Evolutionary conservation across 129 eudicot species (phyloP).

Genomic region (Saussurea involucrata): DNA sequence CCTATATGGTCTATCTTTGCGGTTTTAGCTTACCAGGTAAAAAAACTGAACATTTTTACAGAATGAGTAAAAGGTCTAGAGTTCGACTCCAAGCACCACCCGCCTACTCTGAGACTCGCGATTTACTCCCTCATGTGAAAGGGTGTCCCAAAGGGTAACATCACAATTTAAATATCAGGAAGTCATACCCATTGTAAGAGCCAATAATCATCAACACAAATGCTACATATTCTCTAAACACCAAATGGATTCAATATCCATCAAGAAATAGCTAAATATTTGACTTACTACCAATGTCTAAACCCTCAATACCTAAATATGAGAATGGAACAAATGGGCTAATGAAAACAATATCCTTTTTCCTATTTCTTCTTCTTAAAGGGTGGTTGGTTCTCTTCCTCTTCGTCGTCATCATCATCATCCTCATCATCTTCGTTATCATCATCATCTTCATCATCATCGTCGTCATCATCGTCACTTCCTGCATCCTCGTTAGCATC

Average conservation of each 20-base stretch:
- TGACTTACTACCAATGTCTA: not conserved
- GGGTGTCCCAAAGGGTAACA: too few relatives aligned
- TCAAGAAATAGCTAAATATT: not conserved
- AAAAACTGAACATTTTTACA: too few relatives aligned
- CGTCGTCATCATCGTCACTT: not conserved
- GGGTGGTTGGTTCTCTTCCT: not conserved
- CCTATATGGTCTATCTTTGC: too few relatives aligned
- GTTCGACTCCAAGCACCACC: too few relatives aligned
- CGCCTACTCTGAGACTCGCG: too few relatives aligned
- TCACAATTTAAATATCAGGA: too few relatives aligned
- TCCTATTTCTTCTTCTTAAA: not conserved
- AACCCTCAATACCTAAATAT: not conserved
- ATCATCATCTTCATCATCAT: not conserved
- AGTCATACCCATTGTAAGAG: not conserved
- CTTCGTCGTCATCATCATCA: not conserved
- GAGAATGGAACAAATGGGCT: not conserved
- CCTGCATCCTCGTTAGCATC: not conserved
- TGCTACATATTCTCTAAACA: not conserved
- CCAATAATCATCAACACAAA: not conserved
- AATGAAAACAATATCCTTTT: not conserved
- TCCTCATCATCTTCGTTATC: not conserved
- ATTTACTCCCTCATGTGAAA: too few relatives aligned
- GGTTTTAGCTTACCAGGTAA: too few relatives aligned
- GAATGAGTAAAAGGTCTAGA: too few relatives aligned
- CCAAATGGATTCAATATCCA: not conserved